These are phyloP conservation scores for Tieghemiomyces parasiticus DNA, from an alignment of 192 early-diverging fungal genomes.

Conservation along the genomic window DNA sequence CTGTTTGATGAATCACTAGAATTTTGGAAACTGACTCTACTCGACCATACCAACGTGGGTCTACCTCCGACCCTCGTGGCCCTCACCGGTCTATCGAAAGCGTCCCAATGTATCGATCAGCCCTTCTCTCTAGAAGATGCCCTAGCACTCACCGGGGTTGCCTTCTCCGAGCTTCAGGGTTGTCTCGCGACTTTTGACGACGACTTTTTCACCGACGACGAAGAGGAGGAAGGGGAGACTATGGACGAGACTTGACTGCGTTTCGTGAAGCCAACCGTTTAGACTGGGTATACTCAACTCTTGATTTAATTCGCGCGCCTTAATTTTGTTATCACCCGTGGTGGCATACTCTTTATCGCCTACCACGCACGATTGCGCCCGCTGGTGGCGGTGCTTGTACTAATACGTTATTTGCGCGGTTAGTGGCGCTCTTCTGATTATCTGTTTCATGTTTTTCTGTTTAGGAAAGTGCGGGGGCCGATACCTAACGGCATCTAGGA, in stretches of 20 bases:
- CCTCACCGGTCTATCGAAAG: not conserved
- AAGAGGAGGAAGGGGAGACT: not conserved
- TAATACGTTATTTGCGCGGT: too few relatives aligned
- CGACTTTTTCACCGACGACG: conserved; percentile 1
- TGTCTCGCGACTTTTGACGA: not conserved
- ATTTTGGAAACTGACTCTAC: not conserved
- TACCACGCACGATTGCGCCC: not conserved
- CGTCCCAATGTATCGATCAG: not conserved
- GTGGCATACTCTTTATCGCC: not conserved
- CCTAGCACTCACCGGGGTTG: not conserved
- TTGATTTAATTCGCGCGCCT: not conserved
- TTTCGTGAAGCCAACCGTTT: not conserved
- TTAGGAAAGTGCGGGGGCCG: too few relatives aligned
- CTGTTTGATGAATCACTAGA: conserved; percentile 6
- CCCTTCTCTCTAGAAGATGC: not conserved
- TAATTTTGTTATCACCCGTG: not conserved
- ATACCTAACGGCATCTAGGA: too few relatives aligned
- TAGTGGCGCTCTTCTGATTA: too few relatives aligned
- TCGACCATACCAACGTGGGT: conserved; percentile 4
- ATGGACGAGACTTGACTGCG: too few relatives aligned
- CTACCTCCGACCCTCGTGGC: not conserved
- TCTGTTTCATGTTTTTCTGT: too few relatives aligned
- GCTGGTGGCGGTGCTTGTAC: not conserved
- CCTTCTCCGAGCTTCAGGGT: not conserved
- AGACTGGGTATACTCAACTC: not conserved